These are phyloP conservation scores for Aspergillus sp. DNA, from an alignment of 2,329 filamentous ascomycete genomes.

Conservation along the genomic window DNA sequence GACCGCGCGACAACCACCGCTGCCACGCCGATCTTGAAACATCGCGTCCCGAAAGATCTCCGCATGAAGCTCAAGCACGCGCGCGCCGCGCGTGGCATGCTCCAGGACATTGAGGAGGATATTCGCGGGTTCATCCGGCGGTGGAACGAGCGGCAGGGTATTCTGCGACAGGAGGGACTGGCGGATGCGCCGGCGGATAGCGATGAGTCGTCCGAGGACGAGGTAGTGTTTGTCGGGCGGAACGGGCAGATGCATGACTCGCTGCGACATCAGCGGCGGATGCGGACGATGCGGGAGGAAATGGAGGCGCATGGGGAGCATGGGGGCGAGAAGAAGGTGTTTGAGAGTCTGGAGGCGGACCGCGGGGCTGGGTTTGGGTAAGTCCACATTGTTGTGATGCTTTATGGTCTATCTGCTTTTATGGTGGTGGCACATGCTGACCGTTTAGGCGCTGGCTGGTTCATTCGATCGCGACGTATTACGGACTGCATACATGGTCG, in stretches of 20 bases:
- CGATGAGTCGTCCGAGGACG: slow-evolving; percentile 65
- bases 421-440: background rate
- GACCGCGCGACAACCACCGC: slow-evolving; percentile 37
- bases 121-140: slow-evolving; percentile 70
- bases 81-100: slow-evolving; percentile 72
- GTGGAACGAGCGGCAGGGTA: slow-evolving; percentile 55
- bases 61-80: slow-evolving; percentile 75
- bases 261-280: slow-evolving; percentile 51
- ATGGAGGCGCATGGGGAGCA: slow-evolving; percentile 35
- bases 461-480: slow-evolving; percentile 88
- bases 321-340: slow-evolving; percentile 68
- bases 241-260: slow-evolving; percentile 63
- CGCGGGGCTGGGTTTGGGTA: slow-evolving; percentile 78
- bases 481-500: slow-evolving; percentile 81
- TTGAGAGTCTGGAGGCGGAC: slow-evolving; percentile 75
- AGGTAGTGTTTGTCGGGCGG: slow-evolving; percentile 84
- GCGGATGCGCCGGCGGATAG: slow-evolving; percentile 41
- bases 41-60: slow-evolving; percentile 72
- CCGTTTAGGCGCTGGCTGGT: slow-evolving; percentile 76
- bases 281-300: slow-evolving; percentile 44
- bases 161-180: slow-evolving; percentile 45
- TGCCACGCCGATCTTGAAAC: slow-evolving; percentile 30
- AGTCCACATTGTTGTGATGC: slow-evolving; percentile 25
- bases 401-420: background rate
- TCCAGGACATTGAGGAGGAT: slow-evolving; percentile 81